Conservation (phyloP, 2,329 filamentous ascomycete species). For the Claviceps monticola region DNA sequence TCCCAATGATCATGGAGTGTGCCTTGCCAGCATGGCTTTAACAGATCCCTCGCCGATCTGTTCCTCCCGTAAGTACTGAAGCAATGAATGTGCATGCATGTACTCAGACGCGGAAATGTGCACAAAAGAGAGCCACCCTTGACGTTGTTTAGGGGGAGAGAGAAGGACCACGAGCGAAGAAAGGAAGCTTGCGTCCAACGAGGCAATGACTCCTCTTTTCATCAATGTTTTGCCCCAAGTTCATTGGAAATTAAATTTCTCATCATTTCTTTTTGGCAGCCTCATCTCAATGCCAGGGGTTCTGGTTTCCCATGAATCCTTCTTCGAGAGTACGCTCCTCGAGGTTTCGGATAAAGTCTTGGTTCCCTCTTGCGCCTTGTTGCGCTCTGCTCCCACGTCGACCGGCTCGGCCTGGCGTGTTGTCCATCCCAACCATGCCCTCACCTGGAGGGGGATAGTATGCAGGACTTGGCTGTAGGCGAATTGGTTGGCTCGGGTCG, state of each 20-base stretch:
- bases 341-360: conserved; percentile 87
- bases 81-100: not conserved
- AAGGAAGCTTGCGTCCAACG: not conserved
- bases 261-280: not conserved
- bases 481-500: conserved; percentile 86
- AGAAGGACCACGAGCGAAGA: not conserved
- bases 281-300: conserved; percentile 50
- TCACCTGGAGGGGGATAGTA: conserved; percentile 93
- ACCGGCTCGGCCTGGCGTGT: conserved; percentile 42
- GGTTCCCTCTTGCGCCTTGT: conserved; percentile 45
- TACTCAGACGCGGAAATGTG: not conserved
- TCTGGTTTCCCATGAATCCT: conserved; percentile 61
- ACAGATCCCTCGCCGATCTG: not conserved
- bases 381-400: conserved; percentile 64
- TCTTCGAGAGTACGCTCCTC: conserved; percentile 92
- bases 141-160: not conserved
- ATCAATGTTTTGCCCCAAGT: not conserved
- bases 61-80: not conserved
- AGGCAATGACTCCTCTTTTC: not conserved
- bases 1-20: not conserved
- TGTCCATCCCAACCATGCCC: conserved; percentile 53
- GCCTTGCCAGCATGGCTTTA: not conserved
- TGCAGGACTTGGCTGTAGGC: conserved; percentile 85
- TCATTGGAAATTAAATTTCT: not conserved
- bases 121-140: not conserved